A percentile compares a stretch with the other conserved stretches of the same genome.
These are phyloP conservation scores for Tulasnella sp. DNA, from an alignment of 768 basidiomycete species.

Conservation along the genomic window DNA sequence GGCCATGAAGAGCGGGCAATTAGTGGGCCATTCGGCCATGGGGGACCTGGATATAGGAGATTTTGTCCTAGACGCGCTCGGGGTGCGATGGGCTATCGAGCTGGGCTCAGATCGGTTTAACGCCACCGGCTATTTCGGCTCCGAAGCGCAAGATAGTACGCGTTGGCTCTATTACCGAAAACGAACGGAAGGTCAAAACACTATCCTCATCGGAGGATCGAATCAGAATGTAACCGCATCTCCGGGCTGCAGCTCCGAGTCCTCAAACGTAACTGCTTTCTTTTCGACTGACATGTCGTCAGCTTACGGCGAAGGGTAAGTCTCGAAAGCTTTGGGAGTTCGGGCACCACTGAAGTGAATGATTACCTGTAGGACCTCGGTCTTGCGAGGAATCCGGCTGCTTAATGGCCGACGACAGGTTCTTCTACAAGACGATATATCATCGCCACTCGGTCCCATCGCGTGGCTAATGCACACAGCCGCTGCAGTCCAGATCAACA, in stretches of 20 bases:
- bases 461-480: slow-evolving; percentile 35
- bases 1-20: slow-evolving; percentile 32
- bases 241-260: slow-evolving; percentile 25
- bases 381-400: slow-evolving; percentile 32
- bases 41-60: slow-evolving; percentile 35
- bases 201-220: slow-evolving; percentile 26
- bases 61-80: slow-evolving; percentile 35
- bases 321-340: neutral
- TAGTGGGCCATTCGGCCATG: slow-evolving; percentile 30
- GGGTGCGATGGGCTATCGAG: slow-evolving; percentile 34
- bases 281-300: slow-evolving; percentile 29
- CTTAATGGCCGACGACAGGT: slow-evolving; percentile 33
- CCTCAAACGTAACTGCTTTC: slow-evolving; percentile 30
- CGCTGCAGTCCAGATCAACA: slow-evolving; percentile 28
- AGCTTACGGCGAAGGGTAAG: slow-evolving; percentile 20
- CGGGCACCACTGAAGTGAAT: neutral
- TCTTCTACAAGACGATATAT: slow-evolving; percentile 35
- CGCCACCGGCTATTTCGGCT: slow-evolving; percentile 27
- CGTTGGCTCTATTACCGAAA: slow-evolving; percentile 36
- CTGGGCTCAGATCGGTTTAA: slow-evolving; percentile 20
- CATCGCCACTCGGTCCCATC: slow-evolving; percentile 20
- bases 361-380: slow-evolving; percentile 18
- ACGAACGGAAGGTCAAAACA: slow-evolving; percentile 37
- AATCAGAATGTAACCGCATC: slow-evolving; percentile 31
- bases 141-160: slow-evolving; percentile 26